Evolutionary conservation across 2,329 filamentous ascomycete genomes (phyloP).

Genomic region (Botryosphaeria agaves): DNA sequence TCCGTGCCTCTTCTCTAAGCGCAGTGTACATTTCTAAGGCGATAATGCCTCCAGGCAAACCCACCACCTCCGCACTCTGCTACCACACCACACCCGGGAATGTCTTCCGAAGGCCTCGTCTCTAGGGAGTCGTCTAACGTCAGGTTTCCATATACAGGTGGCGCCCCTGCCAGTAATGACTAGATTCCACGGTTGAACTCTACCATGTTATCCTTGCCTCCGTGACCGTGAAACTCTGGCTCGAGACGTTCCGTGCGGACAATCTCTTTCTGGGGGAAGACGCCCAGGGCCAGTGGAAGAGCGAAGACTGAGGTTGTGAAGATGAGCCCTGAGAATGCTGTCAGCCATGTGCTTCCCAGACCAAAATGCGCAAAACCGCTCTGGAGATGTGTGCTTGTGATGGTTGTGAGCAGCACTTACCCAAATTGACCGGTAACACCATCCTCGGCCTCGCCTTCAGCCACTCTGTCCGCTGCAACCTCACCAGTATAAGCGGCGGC

Average conservation of each 20-base stretch:
- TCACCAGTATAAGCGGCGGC: constrained; percentile 70
- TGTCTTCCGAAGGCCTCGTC: no score
- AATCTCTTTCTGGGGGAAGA: constrained; percentile 81
- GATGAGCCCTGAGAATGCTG: constrained; percentile 40
- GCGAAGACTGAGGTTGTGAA: constrained; percentile 75
- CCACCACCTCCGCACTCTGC: no score
- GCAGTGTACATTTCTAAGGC: no score
- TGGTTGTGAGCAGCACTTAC: constrained; percentile 15
- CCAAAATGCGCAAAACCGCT: not conserved
- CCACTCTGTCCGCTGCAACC: constrained; percentile 72
- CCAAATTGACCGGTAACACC: constrained; percentile 71
- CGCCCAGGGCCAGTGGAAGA: constrained; percentile 72
- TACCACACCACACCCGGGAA: no score
- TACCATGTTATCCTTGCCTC: constrained; percentile 67
- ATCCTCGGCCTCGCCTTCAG: constrained; percentile 58
- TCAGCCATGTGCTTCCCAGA: constrained; percentile 1
- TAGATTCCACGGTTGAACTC: constrained; percentile 92
- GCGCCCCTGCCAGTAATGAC: no score
- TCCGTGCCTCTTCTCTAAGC: no score
- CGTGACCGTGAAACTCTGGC: constrained; percentile 68
- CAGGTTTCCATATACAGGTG: no score
- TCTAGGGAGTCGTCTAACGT: no score
- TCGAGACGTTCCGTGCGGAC: constrained; percentile 63
- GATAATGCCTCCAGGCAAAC: no score
- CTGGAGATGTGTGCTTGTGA: no score